These are phyloP conservation scores for Corchorus capsularis DNA, from an alignment of 345 rosid genomes.

Conservation along the genomic window DNA sequence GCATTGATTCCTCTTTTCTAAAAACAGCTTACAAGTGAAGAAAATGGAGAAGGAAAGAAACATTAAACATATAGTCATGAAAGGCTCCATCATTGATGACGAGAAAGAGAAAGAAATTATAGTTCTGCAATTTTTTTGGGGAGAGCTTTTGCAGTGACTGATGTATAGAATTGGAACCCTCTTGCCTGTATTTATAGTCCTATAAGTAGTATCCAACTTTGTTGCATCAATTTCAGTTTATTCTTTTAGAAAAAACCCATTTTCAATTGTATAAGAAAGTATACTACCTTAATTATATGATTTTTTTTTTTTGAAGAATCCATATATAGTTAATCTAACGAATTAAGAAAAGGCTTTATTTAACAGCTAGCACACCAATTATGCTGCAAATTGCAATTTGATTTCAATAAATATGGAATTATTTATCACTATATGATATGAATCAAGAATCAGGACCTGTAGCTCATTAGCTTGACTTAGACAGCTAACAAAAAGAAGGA, in stretches of 20 bases:
- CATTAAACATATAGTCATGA: constrained; percentile 29
- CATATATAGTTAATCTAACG: background rate
- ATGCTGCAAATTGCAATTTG: background rate
- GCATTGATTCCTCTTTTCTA: constrained; percentile 34
- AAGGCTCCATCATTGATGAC: constrained; percentile 34
- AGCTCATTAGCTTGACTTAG: too few relatives aligned
- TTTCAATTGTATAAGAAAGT: background rate
- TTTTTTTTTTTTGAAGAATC: background rate
- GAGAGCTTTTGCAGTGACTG: background rate
- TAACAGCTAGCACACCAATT: background rate
- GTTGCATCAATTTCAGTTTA: background rate
- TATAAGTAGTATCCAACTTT: too few relatives aligned
- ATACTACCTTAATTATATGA: background rate
- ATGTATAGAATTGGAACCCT: background rate
- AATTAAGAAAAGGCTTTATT: background rate
- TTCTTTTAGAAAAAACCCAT: background rate
- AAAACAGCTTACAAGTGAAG: constrained; percentile 31
- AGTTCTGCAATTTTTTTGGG: background rate
- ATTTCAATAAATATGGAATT: background rate
- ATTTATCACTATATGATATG: background rate
- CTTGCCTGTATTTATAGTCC: background rate
- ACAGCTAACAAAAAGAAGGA: background rate
- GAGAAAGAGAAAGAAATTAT: background rate
- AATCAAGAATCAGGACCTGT: too few relatives aligned
- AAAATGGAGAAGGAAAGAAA: constrained; percentile 33